phyloP scores from a whole-genome alignment of 106 monocot genomes.

The Apostasia ramifera region DNA sequence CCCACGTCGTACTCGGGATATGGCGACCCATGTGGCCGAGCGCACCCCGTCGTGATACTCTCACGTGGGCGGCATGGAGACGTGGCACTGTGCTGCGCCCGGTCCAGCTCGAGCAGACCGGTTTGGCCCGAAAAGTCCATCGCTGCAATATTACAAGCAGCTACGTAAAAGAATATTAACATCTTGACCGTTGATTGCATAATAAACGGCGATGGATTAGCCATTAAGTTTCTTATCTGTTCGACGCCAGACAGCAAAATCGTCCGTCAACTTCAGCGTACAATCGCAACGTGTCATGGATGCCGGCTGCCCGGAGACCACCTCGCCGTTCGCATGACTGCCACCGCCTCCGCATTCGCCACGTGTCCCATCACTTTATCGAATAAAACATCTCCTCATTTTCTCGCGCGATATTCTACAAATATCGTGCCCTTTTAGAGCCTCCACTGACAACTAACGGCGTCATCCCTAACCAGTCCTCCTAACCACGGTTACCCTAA shows the following conservation, averaged over 20 bases:
- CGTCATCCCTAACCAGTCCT: not conserved
- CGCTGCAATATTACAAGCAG: not conserved
- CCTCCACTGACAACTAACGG: slow-evolving; percentile 2
- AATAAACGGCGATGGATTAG: too few species aligned
- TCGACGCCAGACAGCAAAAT: not conserved
- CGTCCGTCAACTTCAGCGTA: not conserved
- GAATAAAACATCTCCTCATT: too few species aligned
- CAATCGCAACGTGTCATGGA: not conserved
- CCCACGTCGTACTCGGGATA: not conserved
- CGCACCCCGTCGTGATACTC: not conserved
- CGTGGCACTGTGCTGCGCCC: not conserved
- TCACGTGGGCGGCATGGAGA: not conserved
- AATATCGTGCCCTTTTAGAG: too few species aligned
- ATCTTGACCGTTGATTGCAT: too few species aligned
- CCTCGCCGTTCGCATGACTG: not conserved
- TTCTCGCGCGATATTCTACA: too few species aligned
- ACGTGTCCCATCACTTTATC: slow-evolving; percentile 3
- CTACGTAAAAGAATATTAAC: not conserved
- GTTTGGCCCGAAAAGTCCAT: not conserved
- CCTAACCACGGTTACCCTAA: slow-evolving; percentile 26
- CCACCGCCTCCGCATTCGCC: not conserved
- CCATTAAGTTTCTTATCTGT: too few species aligned
- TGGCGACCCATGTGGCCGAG: slow-evolving; percentile 6
- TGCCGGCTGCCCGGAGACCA: slow-evolving; percentile 1
- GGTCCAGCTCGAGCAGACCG: not conserved